Evolutionary conservation across 164 flowering plant species (phyloP).

Genomic region (Berberis thunbergii): DNA sequence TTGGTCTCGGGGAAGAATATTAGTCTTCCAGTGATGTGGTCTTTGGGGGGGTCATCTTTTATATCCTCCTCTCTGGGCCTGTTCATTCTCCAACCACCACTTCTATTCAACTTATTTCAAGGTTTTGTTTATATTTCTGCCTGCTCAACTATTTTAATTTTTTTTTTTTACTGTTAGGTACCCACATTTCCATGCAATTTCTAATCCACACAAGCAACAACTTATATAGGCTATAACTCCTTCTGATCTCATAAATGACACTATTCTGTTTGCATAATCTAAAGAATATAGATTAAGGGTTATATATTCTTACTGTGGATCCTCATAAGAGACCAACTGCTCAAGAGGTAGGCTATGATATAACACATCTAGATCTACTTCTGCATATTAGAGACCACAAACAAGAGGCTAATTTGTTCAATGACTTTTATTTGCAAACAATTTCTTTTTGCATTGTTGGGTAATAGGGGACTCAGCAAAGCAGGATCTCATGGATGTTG

Average conservation of each 20-base stretch:
- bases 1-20: constrained; percentile 36
- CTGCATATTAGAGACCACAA: too few species aligned
- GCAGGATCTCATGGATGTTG: constrained; percentile 58
- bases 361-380: too few species aligned
- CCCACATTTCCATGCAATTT: constrained; percentile 59
- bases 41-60: constrained; percentile 68
- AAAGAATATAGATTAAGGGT: constrained; percentile 64
- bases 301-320: constrained; percentile 55
- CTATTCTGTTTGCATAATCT: constrained; percentile 11
- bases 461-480: constrained; percentile 61
- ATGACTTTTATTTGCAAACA: constrained; percentile 14
- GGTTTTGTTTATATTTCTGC: background rate
- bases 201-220: constrained; percentile 61
- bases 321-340: constrained; percentile 59
- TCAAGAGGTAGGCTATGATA: constrained; percentile 32
- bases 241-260: background rate
- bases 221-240: constrained; percentile 50
- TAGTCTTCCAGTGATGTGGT: constrained; percentile 65
- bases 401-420: background rate
- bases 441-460: constrained; percentile 65
- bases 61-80: constrained; percentile 74
- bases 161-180: constrained; percentile 30
- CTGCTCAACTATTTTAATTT: background rate
- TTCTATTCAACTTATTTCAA: background rate
- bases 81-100: background rate